A percentile compares a stretch with the other conserved stretches of the same genome.
These are phyloP conservation scores for Termitomyces sp. DNA, from an alignment of 768 basidiomycete species.

Conservation along the genomic window DNA sequence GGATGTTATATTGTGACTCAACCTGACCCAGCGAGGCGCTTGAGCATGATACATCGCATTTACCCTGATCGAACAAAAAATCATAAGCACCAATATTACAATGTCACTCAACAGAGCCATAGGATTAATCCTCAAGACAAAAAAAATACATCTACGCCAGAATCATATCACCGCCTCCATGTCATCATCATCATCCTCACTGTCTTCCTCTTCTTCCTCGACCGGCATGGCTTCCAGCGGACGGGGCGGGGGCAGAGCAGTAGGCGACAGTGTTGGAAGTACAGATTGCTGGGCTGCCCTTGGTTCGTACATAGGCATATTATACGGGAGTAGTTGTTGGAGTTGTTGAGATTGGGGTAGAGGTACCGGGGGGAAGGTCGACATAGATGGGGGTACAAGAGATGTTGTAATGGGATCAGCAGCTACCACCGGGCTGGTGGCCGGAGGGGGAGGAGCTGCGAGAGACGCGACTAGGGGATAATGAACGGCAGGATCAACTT, in stretches of 20 bases:
- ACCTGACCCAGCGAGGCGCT: too few species aligned
- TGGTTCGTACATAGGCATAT: background rate
- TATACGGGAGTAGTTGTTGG: background rate
- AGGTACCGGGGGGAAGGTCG: background rate
- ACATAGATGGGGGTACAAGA: background rate
- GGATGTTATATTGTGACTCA: conserved; percentile 15
- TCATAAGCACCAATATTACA: background rate
- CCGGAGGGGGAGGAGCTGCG: background rate
- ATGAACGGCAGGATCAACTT: conserved; percentile 14
- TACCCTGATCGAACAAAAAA: too few species aligned
- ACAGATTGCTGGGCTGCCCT: background rate
- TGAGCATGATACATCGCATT: too few species aligned
- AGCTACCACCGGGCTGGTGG: background rate
- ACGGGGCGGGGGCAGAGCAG: background rate
- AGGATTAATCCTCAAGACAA: background rate
- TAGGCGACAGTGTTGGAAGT: background rate
- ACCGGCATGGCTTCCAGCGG: background rate
- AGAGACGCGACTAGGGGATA: conserved; percentile 6
- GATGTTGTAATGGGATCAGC: background rate
- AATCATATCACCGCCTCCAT: conserved; percentile 38
- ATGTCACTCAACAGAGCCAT: background rate
- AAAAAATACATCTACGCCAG: background rate
- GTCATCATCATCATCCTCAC: conserved; percentile 35
- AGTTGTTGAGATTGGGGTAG: background rate
- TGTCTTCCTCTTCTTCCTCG: conserved; percentile 16